These are phyloP conservation scores for Tilletia indica DNA, from an alignment of 1,284 basidiomycete genomes.

Conservation along the genomic window DNA sequence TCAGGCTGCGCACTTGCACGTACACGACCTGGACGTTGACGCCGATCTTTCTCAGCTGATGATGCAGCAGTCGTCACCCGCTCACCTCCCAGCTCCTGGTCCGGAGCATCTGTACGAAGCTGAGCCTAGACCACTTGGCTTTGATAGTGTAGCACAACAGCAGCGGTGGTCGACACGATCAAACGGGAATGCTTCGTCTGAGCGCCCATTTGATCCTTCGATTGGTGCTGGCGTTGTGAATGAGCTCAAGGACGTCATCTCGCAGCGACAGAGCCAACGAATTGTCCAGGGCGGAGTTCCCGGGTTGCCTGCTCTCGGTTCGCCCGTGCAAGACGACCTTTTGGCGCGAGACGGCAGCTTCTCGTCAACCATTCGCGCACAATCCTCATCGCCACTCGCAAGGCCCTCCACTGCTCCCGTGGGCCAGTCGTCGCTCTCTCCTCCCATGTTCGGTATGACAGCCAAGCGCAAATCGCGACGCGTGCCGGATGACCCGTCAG, in stretches of 20 bases:
- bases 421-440: background rate
- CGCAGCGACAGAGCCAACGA: conserved; percentile 21
- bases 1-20: conserved; percentile 24
- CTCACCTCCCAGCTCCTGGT: conserved; percentile 42
- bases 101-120: conserved; percentile 50
- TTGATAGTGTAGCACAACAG: conserved; percentile 28
- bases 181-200: conserved; percentile 27
- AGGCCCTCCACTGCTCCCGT: background rate
- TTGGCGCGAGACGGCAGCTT: background rate
- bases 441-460: conserved; percentile 17
- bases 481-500: conserved; percentile 8
- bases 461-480: conserved; percentile 11
- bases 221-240: conserved; percentile 28
- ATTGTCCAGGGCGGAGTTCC: background rate
- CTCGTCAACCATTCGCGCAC: background rate
- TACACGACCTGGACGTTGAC: background rate
- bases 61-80: conserved; percentile 34
- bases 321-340: background rate
- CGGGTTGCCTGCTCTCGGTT: background rate
- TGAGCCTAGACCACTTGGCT: conserved; percentile 42
- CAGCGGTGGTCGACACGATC: conserved; percentile 16
- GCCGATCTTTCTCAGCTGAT: conserved; percentile 17
- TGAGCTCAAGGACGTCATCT: conserved; percentile 42
- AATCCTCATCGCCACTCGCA: background rate
- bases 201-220: conserved; percentile 16